Conservation (phyloP, 129 eudicot species). For the Solidago caesia region DNA sequence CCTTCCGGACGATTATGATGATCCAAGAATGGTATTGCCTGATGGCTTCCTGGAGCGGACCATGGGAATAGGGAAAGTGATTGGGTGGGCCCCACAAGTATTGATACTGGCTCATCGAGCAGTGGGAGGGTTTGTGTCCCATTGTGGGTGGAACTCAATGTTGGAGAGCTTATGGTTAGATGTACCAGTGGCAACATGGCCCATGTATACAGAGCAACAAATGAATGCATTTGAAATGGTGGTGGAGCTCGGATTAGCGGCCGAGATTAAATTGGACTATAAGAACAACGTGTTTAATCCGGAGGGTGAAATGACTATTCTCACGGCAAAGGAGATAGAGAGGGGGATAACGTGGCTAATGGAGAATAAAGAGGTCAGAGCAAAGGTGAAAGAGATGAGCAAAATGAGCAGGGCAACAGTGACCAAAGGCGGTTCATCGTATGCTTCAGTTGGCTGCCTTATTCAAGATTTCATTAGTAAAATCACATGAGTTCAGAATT, state of each 20-base stretch:
- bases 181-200: conserved; percentile 24
- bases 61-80: conserved; percentile 9
- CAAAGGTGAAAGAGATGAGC: conserved; percentile 12
- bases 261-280: conserved; percentile 16
- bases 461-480: not conserved
- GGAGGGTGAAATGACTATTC: not conserved
- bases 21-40: not conserved
- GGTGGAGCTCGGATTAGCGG: conserved; percentile 19
- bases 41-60: conserved; percentile 19
- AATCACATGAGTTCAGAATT: too few relatives aligned
- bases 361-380: not conserved
- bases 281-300: conserved; percentile 18
- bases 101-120: conserved; percentile 1
- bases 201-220: conserved; percentile 13
- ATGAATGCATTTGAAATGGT: conserved; percentile 28
- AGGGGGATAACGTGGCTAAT: conserved; percentile 12
- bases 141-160: conserved; percentile 21
- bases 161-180: conserved; percentile 24
- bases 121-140: conserved; percentile 22
- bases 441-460: conserved; percentile 5
- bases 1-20: not conserved
- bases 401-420: not conserved
- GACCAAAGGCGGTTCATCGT: conserved; percentile 13
- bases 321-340: conserved; percentile 13
- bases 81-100: conserved; percentile 18